Evolutionary conservation across 768 basidiomycete genomes (phyloP).

Genomic region (Mrakia blollopis): DNA sequence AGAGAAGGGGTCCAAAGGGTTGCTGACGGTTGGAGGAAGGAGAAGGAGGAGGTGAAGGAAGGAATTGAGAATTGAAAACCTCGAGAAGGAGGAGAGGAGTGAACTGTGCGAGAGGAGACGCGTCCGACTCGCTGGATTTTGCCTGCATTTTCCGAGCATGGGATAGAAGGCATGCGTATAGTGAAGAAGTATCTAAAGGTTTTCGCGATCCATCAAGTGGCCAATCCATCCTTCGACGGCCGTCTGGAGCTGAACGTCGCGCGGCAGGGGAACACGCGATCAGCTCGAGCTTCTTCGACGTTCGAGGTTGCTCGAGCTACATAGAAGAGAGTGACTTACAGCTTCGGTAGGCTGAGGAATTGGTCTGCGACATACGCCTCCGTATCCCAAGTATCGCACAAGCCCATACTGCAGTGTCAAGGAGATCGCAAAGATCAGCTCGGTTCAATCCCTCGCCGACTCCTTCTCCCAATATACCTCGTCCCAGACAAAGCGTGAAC

Average conservation of each 20-base stretch:
- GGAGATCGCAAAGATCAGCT: no score
- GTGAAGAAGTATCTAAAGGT: not conserved
- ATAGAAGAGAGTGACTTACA: not conserved
- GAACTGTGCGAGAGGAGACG: no score
- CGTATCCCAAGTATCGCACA: not conserved
- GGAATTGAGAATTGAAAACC: not conserved
- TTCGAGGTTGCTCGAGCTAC: not conserved
- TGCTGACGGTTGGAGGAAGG: not conserved
- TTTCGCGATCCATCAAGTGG: not conserved
- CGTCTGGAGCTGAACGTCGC: slow-evolving; percentile 4
- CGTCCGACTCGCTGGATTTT: not conserved
- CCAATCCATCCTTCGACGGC: slow-evolving; percentile 15
- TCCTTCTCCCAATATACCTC: no score
- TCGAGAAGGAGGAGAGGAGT: no score
- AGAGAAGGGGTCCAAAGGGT: not conserved
- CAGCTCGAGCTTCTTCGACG: not conserved
- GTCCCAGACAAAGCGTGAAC: not conserved
- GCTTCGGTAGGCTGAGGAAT: not conserved
- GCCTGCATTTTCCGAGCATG: not conserved
- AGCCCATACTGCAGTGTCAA: slow-evolving; percentile 11
- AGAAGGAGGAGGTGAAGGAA: not conserved
- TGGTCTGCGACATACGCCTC: not conserved
- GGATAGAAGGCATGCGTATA: not conserved
- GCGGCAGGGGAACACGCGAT: not conserved
- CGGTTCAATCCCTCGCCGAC: no score